These are phyloP conservation scores for Ophiostoma montium DNA, from an alignment of 2,329 filamentous ascomycete species.

Conservation along the genomic window DNA sequence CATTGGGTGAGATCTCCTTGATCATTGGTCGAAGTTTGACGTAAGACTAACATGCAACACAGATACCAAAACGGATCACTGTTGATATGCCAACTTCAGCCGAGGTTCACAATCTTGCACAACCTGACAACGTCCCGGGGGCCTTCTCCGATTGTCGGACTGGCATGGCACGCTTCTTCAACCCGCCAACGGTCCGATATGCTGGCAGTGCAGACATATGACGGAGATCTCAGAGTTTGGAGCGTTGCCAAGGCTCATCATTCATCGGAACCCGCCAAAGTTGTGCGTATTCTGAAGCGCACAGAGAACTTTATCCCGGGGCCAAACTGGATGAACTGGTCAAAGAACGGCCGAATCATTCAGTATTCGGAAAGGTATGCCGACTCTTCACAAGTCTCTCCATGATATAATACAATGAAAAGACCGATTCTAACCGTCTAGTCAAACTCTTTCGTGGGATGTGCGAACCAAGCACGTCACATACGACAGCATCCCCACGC, in stretches of 20 bases:
- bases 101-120: constrained; percentile 86
- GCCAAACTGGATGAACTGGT: constrained; percentile 96
- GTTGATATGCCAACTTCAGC: constrained; percentile 75
- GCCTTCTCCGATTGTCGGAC: constrained; percentile 73
- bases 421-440: constrained; percentile 6
- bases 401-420: background rate
- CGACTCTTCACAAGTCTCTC: no score
- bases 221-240: constrained; percentile 91
- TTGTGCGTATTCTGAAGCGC: constrained; percentile 75
- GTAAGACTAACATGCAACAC: background rate
- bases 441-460: constrained; percentile 90
- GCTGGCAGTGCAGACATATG: constrained; percentile 82
- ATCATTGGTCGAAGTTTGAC: background rate
- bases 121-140: constrained; percentile 73
- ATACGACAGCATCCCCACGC: constrained; percentile 73
- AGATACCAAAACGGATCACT: constrained; percentile 95
- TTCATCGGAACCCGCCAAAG: constrained; percentile 62
- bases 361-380: constrained; percentile 59
- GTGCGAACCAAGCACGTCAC: constrained; percentile 96
- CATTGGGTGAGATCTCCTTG: constrained; percentile 54
- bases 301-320: constrained; percentile 59
- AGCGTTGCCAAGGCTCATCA: constrained; percentile 75
- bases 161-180: constrained; percentile 94
- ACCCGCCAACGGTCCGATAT: constrained; percentile 95
- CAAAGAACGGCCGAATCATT: constrained; percentile 90